These are phyloP conservation scores for Fusarium denticulatum DNA, from an alignment of 2,329 filamentous ascomycete species.

Conservation along the genomic window DNA sequence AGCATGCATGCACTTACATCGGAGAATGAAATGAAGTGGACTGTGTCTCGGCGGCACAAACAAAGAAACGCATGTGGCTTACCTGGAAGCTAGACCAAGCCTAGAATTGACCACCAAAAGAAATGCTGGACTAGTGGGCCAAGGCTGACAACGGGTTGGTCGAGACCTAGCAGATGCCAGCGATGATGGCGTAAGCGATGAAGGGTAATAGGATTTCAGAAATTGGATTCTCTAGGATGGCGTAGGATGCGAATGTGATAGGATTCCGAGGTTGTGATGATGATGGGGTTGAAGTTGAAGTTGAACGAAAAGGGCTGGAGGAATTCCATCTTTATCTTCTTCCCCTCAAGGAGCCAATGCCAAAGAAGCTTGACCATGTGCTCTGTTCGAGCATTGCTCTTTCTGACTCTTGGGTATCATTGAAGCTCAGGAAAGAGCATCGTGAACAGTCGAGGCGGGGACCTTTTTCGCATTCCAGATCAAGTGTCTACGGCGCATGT, in stretches of 20 bases:
- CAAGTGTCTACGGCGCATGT: constrained; percentile 32
- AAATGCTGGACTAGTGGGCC: constrained; percentile 28
- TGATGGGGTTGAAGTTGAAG: constrained; percentile 3
- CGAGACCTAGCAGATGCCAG: constrained; percentile 8
- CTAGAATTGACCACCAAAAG: constrained; percentile 27
- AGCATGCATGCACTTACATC: constrained; percentile 25
- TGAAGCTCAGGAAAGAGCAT: constrained; percentile 19
- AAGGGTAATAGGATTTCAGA: constrained; percentile 12
- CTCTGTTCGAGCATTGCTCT: neutral
- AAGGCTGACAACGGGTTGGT: constrained; percentile 1
- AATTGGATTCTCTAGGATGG: constrained; percentile 33
- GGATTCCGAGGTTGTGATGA: constrained; percentile 15
- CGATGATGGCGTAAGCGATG: constrained; percentile 6
- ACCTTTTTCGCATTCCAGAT: constrained; percentile 19
- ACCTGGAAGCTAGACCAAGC: constrained; percentile 32
- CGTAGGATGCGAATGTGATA: constrained; percentile 14
- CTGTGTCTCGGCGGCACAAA: constrained; percentile 32
- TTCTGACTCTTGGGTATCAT: constrained; percentile 3
- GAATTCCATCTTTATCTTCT: constrained; percentile 19
- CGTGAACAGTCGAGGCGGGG: neutral
- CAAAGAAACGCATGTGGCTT: constrained; percentile 33
- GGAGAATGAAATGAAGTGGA: constrained; percentile 40
- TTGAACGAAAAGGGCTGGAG: constrained; percentile 14
- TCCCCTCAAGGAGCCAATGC: neutral
- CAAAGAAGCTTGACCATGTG: constrained; percentile 21